Percentiles rank a stretch among this genome's conserved stretches.
Evolutionary conservation across 225 moss, liverwort and hornwort genomes (phyloP).

Genomic region (Polytrichum commune): DNA sequence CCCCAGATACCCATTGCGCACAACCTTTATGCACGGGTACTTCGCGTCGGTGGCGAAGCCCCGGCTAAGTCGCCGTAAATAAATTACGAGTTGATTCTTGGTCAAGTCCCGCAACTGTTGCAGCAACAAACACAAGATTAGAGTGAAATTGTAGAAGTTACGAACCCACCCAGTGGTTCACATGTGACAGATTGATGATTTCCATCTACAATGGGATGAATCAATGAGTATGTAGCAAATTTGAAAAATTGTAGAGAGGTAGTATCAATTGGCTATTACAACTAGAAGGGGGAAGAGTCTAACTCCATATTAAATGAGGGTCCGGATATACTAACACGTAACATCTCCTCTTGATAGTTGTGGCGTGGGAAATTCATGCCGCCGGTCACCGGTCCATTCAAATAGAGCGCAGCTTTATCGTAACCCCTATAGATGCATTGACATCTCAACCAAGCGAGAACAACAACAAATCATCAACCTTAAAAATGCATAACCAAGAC

Average conservation of each 20-base stretch:
- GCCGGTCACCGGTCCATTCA: constrained; percentile 8
- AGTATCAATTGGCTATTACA: not conserved
- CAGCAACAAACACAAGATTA: not conserved
- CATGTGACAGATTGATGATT: not conserved
- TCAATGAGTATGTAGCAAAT: too few species aligned
- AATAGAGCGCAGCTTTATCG: constrained; percentile 38
- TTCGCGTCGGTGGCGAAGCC: not conserved
- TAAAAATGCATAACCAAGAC: not conserved
- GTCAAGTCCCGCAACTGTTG: not conserved
- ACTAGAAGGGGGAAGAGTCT: not conserved
- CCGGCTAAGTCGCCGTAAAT: not conserved
- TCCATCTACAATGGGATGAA: too few species aligned
- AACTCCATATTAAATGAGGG: not conserved
- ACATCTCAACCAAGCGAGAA: not conserved
- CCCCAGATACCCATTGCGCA: not conserved
- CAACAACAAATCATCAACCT: not conserved
- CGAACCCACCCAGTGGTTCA: not conserved
- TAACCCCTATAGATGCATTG: constrained; percentile 7
- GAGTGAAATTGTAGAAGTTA: not conserved
- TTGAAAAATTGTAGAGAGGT: too few species aligned
- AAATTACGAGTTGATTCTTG: not conserved
- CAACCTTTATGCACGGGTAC: not conserved
- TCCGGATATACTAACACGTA: not conserved
- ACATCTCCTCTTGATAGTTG: not conserved
- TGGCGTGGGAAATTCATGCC: not conserved